phyloP scores from a whole-genome alignment of 805 yeast genomes.

The Nakazawaea anatomiae region DNA sequence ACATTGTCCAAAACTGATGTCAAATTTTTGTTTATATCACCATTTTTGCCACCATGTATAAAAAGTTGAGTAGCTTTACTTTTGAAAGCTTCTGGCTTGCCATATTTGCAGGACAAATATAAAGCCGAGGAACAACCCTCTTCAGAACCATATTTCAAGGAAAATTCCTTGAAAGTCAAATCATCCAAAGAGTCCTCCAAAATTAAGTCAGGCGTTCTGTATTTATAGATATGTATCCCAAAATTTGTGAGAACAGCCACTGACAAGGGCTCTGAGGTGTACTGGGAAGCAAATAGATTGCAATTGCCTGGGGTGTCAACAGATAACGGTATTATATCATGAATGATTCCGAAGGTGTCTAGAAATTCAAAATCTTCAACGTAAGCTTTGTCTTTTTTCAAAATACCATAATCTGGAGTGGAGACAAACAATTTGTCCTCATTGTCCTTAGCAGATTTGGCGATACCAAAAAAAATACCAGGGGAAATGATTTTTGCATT shows the following conservation, averaged over 20 bases:
- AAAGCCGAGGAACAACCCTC: constrained; percentile 90
- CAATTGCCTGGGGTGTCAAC: constrained; percentile 75
- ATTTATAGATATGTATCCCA: constrained; percentile 71
- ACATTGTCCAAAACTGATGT: constrained; percentile 60
- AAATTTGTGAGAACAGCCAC: constrained; percentile 79
- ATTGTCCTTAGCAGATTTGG: constrained; percentile 22
- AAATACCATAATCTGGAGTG: constrained; percentile 79
- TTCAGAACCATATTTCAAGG: constrained; percentile 74
- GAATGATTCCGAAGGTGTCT: constrained; percentile 55
- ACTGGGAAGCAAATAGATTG: constrained; percentile 84
- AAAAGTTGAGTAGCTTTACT: constrained; percentile 45
- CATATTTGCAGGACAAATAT: constrained; percentile 73
- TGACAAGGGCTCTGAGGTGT: constrained; percentile 55
- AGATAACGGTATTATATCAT: constrained; percentile 66
- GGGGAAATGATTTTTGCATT: constrained; percentile 68
- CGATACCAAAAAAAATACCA: constrained; percentile 76
- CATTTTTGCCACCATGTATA: constrained; percentile 48
- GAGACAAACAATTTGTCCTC: constrained; percentile 59
- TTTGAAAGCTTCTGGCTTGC: constrained; percentile 45
- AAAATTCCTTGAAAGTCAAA: constrained; percentile 59
- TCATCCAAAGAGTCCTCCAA: constrained; percentile 63
- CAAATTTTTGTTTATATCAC: constrained; percentile 30
- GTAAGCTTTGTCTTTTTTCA: constrained; percentile 65
- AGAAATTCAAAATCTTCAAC: constrained; percentile 79
- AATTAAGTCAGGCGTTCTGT: constrained; percentile 74